Conservation (phyloP, 345 rosid species). For the Balakata baccata region DNA sequence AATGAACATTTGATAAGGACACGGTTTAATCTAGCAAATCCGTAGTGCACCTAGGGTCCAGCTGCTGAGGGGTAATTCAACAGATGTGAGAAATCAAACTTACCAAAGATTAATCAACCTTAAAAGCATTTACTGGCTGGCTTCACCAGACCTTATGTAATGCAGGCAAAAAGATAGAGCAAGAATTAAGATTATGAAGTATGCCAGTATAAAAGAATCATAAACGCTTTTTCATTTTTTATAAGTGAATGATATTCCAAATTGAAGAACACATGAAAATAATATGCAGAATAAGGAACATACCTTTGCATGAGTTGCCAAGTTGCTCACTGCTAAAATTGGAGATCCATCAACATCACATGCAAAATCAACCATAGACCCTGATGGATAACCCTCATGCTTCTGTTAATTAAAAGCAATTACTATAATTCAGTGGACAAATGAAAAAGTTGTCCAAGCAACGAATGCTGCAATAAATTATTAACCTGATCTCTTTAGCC, state of each 20-base stretch:
- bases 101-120: conserved; percentile 7
- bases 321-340: conserved; percentile 72
- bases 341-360: conserved; percentile 86
- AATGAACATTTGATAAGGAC: not conserved
- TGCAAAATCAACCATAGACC: conserved; percentile 88
- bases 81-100: not conserved
- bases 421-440: not conserved
- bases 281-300: conserved; percentile 1
- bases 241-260: not conserved
- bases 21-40: not conserved
- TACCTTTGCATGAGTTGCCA: conserved; percentile 88
- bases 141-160: not conserved
- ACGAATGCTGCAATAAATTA: not conserved
- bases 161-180: not conserved
- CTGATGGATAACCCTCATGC: conserved; percentile 83
- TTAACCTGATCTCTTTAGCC: not conserved
- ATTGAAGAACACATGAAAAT: not conserved
- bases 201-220: not conserved
- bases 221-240: not conserved
- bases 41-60: not conserved
- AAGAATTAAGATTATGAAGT: not conserved
- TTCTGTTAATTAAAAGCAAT: conserved; percentile 45
- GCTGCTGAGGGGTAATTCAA: not conserved
- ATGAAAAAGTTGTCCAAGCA: not conserved
- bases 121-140: not conserved